Evolutionary conservation across 2,329 filamentous ascomycete genomes (phyloP).

Genomic region (Penicillium sp.): DNA sequence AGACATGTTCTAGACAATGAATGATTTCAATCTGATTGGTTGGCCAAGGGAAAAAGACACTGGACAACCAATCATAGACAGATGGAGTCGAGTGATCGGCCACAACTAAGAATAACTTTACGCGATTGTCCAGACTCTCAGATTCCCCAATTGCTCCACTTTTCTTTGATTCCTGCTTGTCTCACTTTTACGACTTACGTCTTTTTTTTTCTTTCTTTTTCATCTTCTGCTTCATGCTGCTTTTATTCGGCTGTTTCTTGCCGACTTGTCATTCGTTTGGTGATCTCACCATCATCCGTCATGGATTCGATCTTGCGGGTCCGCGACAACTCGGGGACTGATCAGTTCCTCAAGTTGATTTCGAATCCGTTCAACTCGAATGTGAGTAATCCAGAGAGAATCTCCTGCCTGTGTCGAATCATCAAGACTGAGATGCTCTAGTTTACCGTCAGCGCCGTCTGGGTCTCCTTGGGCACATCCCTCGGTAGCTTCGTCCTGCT

Average conservation of each 20-base stretch:
- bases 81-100: too few relatives aligned
- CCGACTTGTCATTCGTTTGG: slow-evolving; percentile 17
- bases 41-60: too few relatives aligned
- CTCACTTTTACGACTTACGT: slow-evolving; percentile 12
- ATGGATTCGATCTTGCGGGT: slow-evolving; percentile 20
- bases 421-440: slow-evolving; percentile 24
- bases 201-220: slow-evolving; percentile 11
- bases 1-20: too few relatives aligned
- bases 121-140: too few relatives aligned
- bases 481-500: slow-evolving; percentile 67
- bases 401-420: background rate
- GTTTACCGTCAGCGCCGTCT: slow-evolving; percentile 59
- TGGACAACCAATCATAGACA: too few relatives aligned
- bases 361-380: slow-evolving; percentile 43
- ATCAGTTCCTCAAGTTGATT: slow-evolving; percentile 42
- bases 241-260: slow-evolving; percentile 10
- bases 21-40: too few relatives aligned
- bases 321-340: slow-evolving; percentile 25
- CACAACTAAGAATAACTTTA: slow-evolving; percentile 18
- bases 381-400: slow-evolving; percentile 31
- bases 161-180: slow-evolving; percentile 19
- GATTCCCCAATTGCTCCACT: slow-evolving; percentile 11
- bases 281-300: slow-evolving; percentile 5
- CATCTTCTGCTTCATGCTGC: slow-evolving; percentile 6
- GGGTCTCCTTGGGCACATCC: slow-evolving; percentile 74